Evolutionary conservation across 2,329 filamentous ascomycete species (phyloP).

Genomic region (Kalaharituber pfeilii): DNA sequence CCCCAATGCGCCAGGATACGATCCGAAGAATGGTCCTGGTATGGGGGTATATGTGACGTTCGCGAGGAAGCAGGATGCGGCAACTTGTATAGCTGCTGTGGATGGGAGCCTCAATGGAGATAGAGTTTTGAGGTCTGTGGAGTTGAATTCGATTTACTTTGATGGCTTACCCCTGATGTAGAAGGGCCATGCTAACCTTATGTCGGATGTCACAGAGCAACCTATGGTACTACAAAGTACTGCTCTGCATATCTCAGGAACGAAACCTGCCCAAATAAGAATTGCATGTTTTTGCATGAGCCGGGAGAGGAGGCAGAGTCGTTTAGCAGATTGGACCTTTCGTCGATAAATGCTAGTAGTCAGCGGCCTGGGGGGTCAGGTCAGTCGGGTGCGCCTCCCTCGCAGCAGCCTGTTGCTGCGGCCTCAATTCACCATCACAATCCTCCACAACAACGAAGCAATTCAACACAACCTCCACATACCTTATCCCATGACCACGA

Average conservation of each 20-base stretch:
- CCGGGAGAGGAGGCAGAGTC: slow-evolving; percentile 96
- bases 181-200: slow-evolving; percentile 6
- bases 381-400: slow-evolving; percentile 26
- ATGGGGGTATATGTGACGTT: slow-evolving; percentile 98
- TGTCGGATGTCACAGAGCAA: slow-evolving; percentile 34
- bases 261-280: slow-evolving; percentile 84
- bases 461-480: slow-evolving; percentile 30
- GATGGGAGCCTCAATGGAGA: slow-evolving; percentile 88
- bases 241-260: slow-evolving; percentile 92
- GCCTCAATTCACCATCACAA: slow-evolving; percentile 23
- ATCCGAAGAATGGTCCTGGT: slow-evolving; percentile 33
- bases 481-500: slow-evolving; percentile 39
- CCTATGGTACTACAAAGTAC: slow-evolving; percentile 90
- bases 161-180: not conserved
- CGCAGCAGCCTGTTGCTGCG: slow-evolving; percentile 32
- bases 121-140: slow-evolving; percentile 59
- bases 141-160: too few relatives aligned
- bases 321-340: slow-evolving; percentile 85
- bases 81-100: slow-evolving; percentile 75
- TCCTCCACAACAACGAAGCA: slow-evolving; percentile 16
- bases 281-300: slow-evolving; percentile 96
- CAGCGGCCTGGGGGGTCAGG: slow-evolving; percentile 24
- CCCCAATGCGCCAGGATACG: slow-evolving; percentile 35
- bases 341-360: slow-evolving; percentile 56
- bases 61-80: slow-evolving; percentile 75